A percentile compares a stretch with the other conserved stretches of the same genome.
Conservation (phyloP, 2,329 filamentous ascomycete genomes). For the Xylariaceae sp. region DNA sequence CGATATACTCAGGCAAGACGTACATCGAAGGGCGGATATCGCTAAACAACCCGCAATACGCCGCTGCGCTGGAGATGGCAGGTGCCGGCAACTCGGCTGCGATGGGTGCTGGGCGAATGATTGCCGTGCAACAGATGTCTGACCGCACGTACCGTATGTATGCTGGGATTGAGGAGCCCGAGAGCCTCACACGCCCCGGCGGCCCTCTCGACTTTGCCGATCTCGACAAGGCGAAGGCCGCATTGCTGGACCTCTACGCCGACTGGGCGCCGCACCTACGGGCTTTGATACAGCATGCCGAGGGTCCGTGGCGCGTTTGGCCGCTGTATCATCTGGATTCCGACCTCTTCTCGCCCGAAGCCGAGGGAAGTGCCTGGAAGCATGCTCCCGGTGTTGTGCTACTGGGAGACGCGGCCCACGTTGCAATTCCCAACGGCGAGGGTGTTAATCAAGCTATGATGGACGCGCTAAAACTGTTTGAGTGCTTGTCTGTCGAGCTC, state of each 20-base stretch:
- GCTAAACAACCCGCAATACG: slow-evolving; percentile 19
- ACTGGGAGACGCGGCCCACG: slow-evolving; percentile 26
- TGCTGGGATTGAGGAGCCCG: slow-evolving; percentile 11
- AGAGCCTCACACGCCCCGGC: slow-evolving; percentile 1
- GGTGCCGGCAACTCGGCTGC: slow-evolving; percentile 6
- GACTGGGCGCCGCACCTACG: slow-evolving; percentile 10
- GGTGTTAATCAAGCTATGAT: slow-evolving; percentile 25
- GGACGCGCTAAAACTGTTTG: slow-evolving; percentile 20
- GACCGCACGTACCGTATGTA: slow-evolving; percentile 24
- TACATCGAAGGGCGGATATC: slow-evolving; percentile 19
- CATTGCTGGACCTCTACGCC: neutral
- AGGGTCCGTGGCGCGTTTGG: slow-evolving; percentile 25
- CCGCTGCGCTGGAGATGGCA: slow-evolving; percentile 5
- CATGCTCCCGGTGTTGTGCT: slow-evolving; percentile 20
- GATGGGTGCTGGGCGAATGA: neutral
- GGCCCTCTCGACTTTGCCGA: slow-evolving; percentile 17
- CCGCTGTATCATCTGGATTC: slow-evolving; percentile 15
- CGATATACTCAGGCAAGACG: slow-evolving; percentile 18
- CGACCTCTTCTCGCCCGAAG: slow-evolving; percentile 1
- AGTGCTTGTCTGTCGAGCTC: slow-evolving; percentile 11
- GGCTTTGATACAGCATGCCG: slow-evolving; percentile 11
- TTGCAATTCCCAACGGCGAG: slow-evolving; percentile 21
- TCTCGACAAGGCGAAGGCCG: neutral
- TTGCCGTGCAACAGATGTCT: slow-evolving; percentile 17
- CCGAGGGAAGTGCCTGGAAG: slow-evolving; percentile 1